Conservation (phyloP, 2,329 filamentous ascomycete species). For the Aspergillus fijiensis region DNA sequence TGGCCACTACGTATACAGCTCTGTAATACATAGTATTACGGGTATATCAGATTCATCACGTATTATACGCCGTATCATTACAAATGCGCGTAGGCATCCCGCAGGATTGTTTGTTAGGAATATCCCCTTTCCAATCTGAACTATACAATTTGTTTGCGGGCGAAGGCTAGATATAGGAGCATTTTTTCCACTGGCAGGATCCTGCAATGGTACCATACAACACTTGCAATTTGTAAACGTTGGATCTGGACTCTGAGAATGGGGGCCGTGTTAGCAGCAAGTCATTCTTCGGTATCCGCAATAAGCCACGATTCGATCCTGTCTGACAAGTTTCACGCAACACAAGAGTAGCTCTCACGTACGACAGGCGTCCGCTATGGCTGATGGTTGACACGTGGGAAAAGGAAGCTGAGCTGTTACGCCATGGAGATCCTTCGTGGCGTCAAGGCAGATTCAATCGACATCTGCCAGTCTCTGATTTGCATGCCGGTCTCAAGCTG, state of each 20-base stretch:
- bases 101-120: too few species aligned
- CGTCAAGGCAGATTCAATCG: slow-evolving; percentile 1
- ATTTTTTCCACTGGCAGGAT: too few species aligned
- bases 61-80: background rate
- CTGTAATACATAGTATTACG: slow-evolving; percentile 2
- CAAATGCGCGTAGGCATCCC: too few species aligned
- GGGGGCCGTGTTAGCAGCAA: background rate
- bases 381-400: slow-evolving; percentile 9
- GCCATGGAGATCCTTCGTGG: slow-evolving; percentile 5
- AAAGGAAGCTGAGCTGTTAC: background rate
- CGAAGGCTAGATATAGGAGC: too few species aligned
- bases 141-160: too few species aligned
- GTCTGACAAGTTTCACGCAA: background rate
- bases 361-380: background rate
- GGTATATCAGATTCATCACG: background rate
- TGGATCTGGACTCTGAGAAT: too few species aligned
- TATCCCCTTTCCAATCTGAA: too few species aligned
- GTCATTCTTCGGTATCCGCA: background rate
- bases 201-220: too few species aligned
- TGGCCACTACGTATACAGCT: too few species aligned
- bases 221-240: too few species aligned
- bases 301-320: background rate
- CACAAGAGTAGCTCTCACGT: background rate
- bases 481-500: background rate
- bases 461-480: too few species aligned